Evolutionary conservation across 2,329 filamentous ascomycete species (phyloP), one percentile per base, ranked within the genome.

Genomic region (Lasiodiplodia gonubiensis): DNA sequence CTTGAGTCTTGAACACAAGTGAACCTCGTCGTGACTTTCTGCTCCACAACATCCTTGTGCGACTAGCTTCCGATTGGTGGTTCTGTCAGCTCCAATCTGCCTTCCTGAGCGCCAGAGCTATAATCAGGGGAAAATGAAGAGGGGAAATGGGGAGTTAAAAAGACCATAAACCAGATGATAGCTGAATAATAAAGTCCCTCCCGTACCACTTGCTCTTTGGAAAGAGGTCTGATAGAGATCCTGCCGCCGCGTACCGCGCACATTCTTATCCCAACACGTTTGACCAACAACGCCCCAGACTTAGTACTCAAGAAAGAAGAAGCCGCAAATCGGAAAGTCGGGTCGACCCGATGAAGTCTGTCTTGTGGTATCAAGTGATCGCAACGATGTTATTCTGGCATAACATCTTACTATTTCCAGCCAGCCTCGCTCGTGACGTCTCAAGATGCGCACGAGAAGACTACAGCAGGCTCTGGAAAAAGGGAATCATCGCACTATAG

Each of bases 391-490:
- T 21, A 27, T 30, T 46, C 25, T 27, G 11, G n/a, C 7, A 57
- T 21, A 35, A 25, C 57, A 25, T 61, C 39, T 7, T 30, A 25
- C 6, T 51, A 37, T 23, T 46, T 33, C 21, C 27, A 37, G n/a
- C 35, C 16, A 35, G 16, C 25, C 37, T 55, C n/a, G 35, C 35
- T 54, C 5, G 16, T 35, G 30, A 55, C 51, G 27, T 52, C 46
- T 46, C 37, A 11, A 4, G 14, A 4, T 18, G 6, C 7, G 23
- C 14, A 33, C 61, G n/a, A 30, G 21, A 42, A 23, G 18, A 60
- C 46, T 57, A 67, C 30, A 67, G 54, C 53, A 67, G 25, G 27
- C 54, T 67, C 21, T 67, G 64, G 30, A 67, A 59, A 48, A 67
- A 67, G 11, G 64, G 64, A 42, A 67, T 67, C 64, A 67, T 51